phyloP scores from a whole-genome alignment of 2,329 filamentous ascomycete genomes.

The Albophoma yamanashiensis region DNA sequence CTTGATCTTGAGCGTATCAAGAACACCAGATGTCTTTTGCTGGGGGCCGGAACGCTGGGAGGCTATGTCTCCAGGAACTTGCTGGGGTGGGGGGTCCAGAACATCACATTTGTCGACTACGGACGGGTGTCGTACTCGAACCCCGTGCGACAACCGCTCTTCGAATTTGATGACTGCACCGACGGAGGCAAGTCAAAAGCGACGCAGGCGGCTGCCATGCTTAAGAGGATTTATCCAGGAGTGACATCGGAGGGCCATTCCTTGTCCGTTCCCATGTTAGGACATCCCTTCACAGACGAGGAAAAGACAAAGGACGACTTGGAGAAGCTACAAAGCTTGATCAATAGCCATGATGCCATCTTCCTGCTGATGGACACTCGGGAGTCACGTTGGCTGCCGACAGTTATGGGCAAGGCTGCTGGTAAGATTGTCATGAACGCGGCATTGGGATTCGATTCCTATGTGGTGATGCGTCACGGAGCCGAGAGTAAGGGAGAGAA shows the following conservation, averaged over 20 bases:
- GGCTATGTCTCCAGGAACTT: conserved; percentile 88
- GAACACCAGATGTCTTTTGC: conserved; percentile 75
- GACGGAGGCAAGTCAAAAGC: conserved; percentile 81
- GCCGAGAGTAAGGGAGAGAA: conserved; percentile 45
- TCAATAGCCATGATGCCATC: conserved; percentile 79
- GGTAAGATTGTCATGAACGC: conserved; percentile 97
- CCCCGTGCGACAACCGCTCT: conserved; percentile 87
- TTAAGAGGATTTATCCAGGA: conserved; percentile 83
- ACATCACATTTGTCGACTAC: conserved; percentile 94
- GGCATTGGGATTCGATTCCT: conserved; percentile 91
- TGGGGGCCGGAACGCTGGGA: conserved; percentile 87
- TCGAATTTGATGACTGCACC: conserved; percentile 80
- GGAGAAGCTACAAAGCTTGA: conserved; percentile 60
- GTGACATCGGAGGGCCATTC: conserved; percentile 72
- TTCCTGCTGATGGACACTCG: conserved; percentile 97
- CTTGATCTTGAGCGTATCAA: conserved; percentile 85
- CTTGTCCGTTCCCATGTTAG: conserved; percentile 88
- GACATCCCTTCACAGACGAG: conserved; percentile 73
- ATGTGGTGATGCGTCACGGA: conserved; percentile 94
- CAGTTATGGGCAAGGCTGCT: conserved; percentile 85
- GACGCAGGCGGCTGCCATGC: conserved; percentile 62
- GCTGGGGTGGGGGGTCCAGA: conserved; percentile 90
- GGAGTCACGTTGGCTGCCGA: conserved; percentile 91
- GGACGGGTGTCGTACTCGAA: conserved; percentile 92
- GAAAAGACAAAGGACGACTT: conserved; percentile 62